phyloP scores from a whole-genome alignment of 1,284 basidiomycete genomes.

The Heterobasidion occidentale region DNA sequence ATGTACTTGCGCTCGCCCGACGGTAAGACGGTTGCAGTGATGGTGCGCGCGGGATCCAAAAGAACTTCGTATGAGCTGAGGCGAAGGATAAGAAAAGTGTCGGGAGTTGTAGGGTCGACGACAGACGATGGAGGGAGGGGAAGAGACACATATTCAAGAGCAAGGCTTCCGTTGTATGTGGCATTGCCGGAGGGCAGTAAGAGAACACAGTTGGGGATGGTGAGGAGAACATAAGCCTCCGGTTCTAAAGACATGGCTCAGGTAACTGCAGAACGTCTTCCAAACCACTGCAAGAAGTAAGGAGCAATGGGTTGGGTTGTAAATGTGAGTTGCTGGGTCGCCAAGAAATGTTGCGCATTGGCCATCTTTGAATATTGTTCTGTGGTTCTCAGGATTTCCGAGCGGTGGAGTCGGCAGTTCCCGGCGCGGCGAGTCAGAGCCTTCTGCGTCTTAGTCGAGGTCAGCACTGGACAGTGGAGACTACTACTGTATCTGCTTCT shows the following conservation, averaged over 20 bases:
- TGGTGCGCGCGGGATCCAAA: constrained; percentile 42
- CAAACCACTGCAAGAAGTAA: too few relatives aligned
- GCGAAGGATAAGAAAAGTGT: constrained; percentile 54
- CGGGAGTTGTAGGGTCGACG: constrained; percentile 23
- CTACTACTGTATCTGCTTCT: too few relatives aligned
- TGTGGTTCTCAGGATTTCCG: too few relatives aligned
- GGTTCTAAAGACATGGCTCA: neutral
- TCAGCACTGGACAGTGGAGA: too few relatives aligned
- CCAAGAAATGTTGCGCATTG: too few relatives aligned
- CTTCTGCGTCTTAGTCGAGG: too few relatives aligned
- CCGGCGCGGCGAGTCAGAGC: too few relatives aligned
- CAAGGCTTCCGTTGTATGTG: constrained; percentile 34
- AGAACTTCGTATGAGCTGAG: constrained; percentile 52
- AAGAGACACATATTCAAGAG: constrained; percentile 49
- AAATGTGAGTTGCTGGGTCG: too few relatives aligned
- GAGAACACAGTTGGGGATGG: constrained; percentile 31
- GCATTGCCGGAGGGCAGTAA: constrained; percentile 26
- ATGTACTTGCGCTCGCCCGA: constrained; percentile 36
- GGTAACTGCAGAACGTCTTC: too few relatives aligned
- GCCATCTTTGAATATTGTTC: too few relatives aligned
- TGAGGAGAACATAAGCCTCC: constrained; percentile 47
- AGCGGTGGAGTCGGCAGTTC: too few relatives aligned
- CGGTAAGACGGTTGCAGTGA: constrained; percentile 28
- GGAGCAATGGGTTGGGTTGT: too few relatives aligned
- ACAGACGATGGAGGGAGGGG: constrained; percentile 17